Base-by-base conservation (phyloP, 768 basidiomycete genomes). In the Pleurotus citrinopileatus region DNA sequence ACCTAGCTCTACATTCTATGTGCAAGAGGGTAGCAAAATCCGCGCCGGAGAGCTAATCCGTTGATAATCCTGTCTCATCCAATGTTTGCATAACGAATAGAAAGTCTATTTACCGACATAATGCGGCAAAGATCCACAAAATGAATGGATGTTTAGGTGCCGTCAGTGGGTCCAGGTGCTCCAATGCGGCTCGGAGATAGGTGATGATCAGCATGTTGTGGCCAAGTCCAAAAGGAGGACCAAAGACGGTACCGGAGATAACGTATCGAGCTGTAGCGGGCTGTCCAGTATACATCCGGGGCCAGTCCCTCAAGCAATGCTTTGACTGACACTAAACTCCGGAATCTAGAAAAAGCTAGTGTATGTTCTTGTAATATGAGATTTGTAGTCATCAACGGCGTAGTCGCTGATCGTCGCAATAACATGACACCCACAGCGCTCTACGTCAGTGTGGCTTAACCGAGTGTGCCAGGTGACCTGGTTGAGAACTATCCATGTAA, bases 151-250 rank as follows among this genome's bases (percentile, higher is more conserved):
- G 25, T 47, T 51, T 51, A 7, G 37, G 48, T 51, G 48, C 34
- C 29, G 48, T 51, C 48, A 51, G 48, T 51, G 48, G 48, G 48
- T 51, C 48, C 29, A 51, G 23, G 34, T 26, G 45, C 20, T 26
- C 27, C 45, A 23, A 15, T 26, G 38, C 20, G 20, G 10, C 32
- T 37, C 48, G 48, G 48, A 51, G 22, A 34, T 38, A 37, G 19
- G 22, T 36, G 12, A 23, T 37, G 48, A 51, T 25, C 27, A 47
- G 45, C 45, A 28, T 29, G 45, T n/a, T n/a, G n/a, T 29, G 45
- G 27, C n/a, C n/a, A n/a, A n/a, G 45, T 20, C n/a, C 32, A 20
- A 37, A 37, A n/a, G 28, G 34, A 51, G 37, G 17, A n/a, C 38
- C 15, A n/a, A 51, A 51, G 22, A 25, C 45, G 45, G 25, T 29